Evolutionary conservation across 1,139 yeast species (phyloP).

Genomic region (Yamadazyma siamensis): DNA sequence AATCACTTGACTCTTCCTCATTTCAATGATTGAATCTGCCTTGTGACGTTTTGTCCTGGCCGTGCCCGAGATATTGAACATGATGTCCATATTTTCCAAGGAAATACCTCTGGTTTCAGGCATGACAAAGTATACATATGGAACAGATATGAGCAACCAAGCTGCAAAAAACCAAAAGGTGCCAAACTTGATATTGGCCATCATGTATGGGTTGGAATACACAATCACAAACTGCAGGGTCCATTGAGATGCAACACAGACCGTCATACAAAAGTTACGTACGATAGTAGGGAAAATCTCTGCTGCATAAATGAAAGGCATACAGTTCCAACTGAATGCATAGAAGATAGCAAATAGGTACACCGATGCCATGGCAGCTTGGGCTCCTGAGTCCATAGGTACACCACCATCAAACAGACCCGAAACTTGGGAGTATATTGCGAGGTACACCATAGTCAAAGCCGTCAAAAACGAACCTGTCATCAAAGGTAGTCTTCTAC

Average conservation of each 20-base stretch:
- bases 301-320: constrained; percentile 53
- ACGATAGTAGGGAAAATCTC: constrained; percentile 52
- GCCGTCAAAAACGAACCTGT: constrained; percentile 31
- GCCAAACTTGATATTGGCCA: too few species aligned
- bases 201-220: constrained; percentile 38
- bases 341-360: constrained; percentile 52
- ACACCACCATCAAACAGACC: constrained; percentile 37
- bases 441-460: constrained; percentile 29
- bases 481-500: constrained; percentile 33
- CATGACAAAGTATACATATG: constrained; percentile 47
- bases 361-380: constrained; percentile 47
- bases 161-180: constrained; percentile 49
- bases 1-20: too few species aligned
- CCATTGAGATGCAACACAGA: constrained; percentile 55
- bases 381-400: constrained; percentile 32
- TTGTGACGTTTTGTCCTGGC: too few species aligned
- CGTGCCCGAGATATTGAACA: constrained; percentile 41
- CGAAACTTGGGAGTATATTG: too few species aligned
- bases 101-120: constrained; percentile 49
- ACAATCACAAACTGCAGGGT: constrained; percentile 46
- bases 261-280: constrained; percentile 52
- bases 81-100: constrained; percentile 50
- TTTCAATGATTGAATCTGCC: too few species aligned
- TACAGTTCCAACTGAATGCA: constrained; percentile 57
- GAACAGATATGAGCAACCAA: constrained; percentile 31